Evolutionary conservation across 2,329 filamentous ascomycete genomes (phyloP), one percentile per base, ranked within the genome.

Genomic region (Dactylonectria estremocensis): DNA sequence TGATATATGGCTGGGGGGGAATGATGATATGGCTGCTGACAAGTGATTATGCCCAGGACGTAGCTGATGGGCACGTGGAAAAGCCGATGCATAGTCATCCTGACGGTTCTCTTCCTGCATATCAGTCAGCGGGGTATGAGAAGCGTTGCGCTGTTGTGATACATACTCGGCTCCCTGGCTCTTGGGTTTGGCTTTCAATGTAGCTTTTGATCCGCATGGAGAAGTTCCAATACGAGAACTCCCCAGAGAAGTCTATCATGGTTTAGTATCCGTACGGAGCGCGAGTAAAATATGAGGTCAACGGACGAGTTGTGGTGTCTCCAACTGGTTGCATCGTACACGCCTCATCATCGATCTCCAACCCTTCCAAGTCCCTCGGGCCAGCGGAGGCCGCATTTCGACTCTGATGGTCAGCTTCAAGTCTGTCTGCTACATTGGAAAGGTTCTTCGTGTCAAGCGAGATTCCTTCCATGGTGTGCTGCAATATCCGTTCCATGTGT

Each of bases 211-310:
- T 81, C 33, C 83, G 77, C 83, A 85, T 85, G 45, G 84, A 86
- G 71, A 86, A 86, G 68, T 86, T 86, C 83, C 84, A 86, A 64
- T 86, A 84, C 1, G 84, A 86, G 69, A 87, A 86, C 68, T 87
- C 85, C 9, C 85, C 84, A 1, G 85, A 86, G 66, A 85, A 87
- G 60, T 86, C 84, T 86, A 43, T 8, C 6, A 24, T 35, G 43
- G 9, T 11, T 46, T 10, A 48, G 13, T 20, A 2, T 20, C 16
- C 28, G 69, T 69, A 28, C 63, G 48, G 33, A 68, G 43, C 60
- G 66, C 60, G 43, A 28, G 70, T 52, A 8, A 58, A 45, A 22
- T 4, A 40, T 10, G 18, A 49, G 28, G 35, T 53, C 53, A 48
- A 60, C 28, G 43, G 16, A 46, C 43, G 43, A 59, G n/a, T 48